These are phyloP conservation scores for Podospora tetraspora DNA, from an alignment of 495 filamentous ascomycete species.

Conservation along the genomic window DNA sequence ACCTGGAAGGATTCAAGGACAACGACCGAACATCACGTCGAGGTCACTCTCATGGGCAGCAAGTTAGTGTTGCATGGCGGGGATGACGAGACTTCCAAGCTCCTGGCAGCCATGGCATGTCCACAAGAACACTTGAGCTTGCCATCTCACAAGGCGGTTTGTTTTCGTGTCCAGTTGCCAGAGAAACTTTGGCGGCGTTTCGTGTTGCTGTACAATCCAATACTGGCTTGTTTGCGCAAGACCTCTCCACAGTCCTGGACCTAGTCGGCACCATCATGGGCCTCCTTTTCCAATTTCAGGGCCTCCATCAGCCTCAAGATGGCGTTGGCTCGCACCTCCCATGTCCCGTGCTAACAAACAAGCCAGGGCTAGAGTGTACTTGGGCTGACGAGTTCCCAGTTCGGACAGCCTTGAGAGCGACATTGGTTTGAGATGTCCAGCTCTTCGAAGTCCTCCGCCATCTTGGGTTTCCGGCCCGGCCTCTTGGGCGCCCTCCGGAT, in stretches of 20 bases:
- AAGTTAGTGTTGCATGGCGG: neutral
- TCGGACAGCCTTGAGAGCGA: neutral
- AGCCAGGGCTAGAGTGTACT: too few species aligned
- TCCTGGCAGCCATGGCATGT: neutral
- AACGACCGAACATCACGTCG: neutral
- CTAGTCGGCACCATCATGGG: too few species aligned
- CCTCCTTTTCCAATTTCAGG: too few species aligned
- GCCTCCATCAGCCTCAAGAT: too few species aligned
- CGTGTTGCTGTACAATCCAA: neutral
- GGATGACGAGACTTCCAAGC: neutral
- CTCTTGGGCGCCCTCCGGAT: neutral
- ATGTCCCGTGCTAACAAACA: too few species aligned
- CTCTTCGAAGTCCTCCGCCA: neutral
- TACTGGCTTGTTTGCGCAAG: too few species aligned
- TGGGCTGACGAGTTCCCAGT: neutral
- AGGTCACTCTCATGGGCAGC: neutral
- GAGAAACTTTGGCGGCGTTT: neutral
- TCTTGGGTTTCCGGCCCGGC: neutral
- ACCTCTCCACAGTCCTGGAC: too few species aligned
- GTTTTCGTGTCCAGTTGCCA: neutral
- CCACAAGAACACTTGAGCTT: neutral
- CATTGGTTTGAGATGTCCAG: neutral
- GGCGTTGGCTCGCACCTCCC: too few species aligned
- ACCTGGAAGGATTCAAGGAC: neutral
- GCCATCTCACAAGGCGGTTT: neutral